These are phyloP conservation scores for Rutstroemia sp. DNA, from an alignment of 2,329 filamentous ascomycete species.

Conservation along the genomic window DNA sequence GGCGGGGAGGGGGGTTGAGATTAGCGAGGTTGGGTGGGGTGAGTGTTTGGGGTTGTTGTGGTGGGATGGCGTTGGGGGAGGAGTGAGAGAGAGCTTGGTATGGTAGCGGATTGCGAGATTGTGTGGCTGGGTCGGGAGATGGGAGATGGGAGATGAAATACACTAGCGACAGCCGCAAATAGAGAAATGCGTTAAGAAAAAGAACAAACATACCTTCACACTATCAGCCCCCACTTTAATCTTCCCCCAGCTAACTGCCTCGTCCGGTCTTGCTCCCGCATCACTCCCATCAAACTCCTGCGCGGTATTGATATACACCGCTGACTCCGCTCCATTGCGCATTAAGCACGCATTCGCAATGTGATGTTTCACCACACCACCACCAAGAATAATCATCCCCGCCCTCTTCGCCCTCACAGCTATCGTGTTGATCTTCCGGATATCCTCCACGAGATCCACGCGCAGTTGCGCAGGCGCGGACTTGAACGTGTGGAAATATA, in stretches of 20 bases:
- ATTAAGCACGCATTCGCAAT: conserved; percentile 97
- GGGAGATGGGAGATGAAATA: no score
- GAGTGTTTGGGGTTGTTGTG: no score
- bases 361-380: conserved; percentile 95
- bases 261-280: conserved; percentile 87
- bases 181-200: conserved; percentile 1
- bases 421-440: conserved; percentile 86
- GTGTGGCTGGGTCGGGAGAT: no score
- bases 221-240: conserved; percentile 83
- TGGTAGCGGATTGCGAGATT: no score
- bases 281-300: conserved; percentile 98
- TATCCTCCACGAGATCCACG: conserved; percentile 90
- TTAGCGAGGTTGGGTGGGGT: neutral
- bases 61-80: no score
- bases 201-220: conserved; percentile 66
- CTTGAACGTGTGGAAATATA: conserved; percentile 97
- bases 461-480: conserved; percentile 72
- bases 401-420: conserved; percentile 79
- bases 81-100: no score
- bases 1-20: neutral
- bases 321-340: conserved; percentile 94
- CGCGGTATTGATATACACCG: conserved; percentile 95
- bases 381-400: conserved; percentile 92
- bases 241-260: conserved; percentile 98
- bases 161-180: neutral